Base-by-base conservation (phyloP, 1,284 basidiomycete genomes). In the Blastosporella zonata region DNA sequence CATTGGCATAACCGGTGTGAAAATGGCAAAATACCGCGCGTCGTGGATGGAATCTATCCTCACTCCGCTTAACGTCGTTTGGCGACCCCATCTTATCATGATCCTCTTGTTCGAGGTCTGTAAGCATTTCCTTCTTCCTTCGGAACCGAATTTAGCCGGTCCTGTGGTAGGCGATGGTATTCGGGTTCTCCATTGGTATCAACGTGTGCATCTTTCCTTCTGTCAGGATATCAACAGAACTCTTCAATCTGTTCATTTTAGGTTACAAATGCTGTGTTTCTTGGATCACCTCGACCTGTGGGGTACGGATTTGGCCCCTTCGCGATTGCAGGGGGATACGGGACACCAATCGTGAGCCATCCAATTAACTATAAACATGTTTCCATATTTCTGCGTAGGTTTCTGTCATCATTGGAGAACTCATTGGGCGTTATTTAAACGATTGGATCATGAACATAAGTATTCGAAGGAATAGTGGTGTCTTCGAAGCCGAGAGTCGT, bases 181-280 rank as follows among this genome's bases (percentile, higher is more conserved):
- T 88, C 59, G 85, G 84, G 2, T 88, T 87, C 60, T 61, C 71
- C 29, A 83, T 89, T 47, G 87, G 87, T 29, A 79, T 89, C 47
- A 88, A 89, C 54, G 86, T 87, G 50, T 52, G 76, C 53, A 31
- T n/a, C 15, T 27, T 39, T 9, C 37, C 18, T 12, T 37, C 20
- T 27, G 25, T 23, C 23, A 10, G 33, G 15, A 28, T n/a, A n/a
- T 43, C 23, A 6, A 8, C 25, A 33, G 33, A 23, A 13, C 41
- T 13, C 37, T 10, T 22, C 15, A 22, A 20, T 7, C 29, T 13
- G n/a, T 29, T 47, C 27, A 35, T 41, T 28, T 49, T 52, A 85
- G 83, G 76, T 77, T 2, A 90, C 87, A 3, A 84, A 83, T 43
- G 81, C 78, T 0, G 82, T 87, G 6, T 87, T 88, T 67, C 66